Conservation (phyloP, 441 rosid genomes). For the Gossypium schwendimanii region DNA sequence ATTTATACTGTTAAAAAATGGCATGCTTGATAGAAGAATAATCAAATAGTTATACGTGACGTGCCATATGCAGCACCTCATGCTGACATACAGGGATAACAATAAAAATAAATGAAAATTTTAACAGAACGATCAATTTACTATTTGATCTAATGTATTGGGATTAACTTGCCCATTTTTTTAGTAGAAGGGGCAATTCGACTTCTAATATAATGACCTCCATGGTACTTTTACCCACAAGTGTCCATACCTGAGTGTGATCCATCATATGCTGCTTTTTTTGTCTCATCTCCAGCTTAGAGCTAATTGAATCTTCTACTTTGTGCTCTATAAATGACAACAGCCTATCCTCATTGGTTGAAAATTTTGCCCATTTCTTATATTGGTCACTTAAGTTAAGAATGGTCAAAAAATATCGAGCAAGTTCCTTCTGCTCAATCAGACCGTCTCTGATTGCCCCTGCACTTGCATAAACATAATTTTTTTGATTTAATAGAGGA, state of each 20-base stretch:
- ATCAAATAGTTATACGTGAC: no score
- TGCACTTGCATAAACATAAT: conserved; percentile 17
- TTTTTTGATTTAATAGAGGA: not conserved
- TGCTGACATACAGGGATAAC: no score
- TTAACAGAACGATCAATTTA: no score
- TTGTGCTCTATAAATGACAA: conserved; percentile 13
- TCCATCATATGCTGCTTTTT: conserved; percentile 46
- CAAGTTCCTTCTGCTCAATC: conserved; percentile 49
- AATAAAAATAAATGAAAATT: no score
- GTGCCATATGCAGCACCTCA: no score
- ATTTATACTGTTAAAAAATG: no score
- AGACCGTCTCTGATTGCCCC: conserved; percentile 51
- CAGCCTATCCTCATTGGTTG: conserved; percentile 10
- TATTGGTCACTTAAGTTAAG: conserved; percentile 51
- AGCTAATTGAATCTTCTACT: conserved; percentile 20
- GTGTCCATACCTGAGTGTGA: conserved; percentile 59
- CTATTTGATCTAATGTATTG: no score
- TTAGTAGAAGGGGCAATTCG: no score
- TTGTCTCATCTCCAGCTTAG: conserved; percentile 16
- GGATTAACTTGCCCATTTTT: no score
- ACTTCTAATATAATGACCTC: no score
- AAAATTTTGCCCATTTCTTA: conserved; percentile 54
- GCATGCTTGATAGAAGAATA: no score
- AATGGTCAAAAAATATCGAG: conserved; percentile 48
- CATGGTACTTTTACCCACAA: not conserved